Conservation (phyloP, 192 early-diverging fungal species). For the Backusella tarrabulga region DNA sequence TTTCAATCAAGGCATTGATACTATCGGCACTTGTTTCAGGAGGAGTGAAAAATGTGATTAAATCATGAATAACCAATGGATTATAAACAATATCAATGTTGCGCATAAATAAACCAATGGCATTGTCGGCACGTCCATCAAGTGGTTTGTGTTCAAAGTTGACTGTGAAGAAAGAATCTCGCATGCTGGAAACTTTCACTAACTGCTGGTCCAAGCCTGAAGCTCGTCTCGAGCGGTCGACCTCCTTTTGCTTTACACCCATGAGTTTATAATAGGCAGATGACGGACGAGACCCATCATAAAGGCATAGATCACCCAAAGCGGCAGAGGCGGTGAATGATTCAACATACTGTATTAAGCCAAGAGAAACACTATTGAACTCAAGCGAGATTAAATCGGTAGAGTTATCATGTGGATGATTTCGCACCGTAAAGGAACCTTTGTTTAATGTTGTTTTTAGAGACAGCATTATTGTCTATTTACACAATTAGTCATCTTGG, state of each 20-base stretch:
- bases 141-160: constrained; percentile 86
- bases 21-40: constrained; percentile 75
- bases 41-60: constrained; percentile 82
- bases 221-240: not conserved
- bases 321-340: constrained; percentile 54
- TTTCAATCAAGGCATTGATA: constrained; percentile 69
- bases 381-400: constrained; percentile 56
- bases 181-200: not conserved
- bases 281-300: constrained; percentile 60
- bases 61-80: constrained; percentile 67
- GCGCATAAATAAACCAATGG: constrained; percentile 78
- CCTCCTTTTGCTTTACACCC: constrained; percentile 50
- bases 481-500: not conserved
- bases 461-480: constrained; percentile 58
- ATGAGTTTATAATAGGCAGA: constrained; percentile 55
- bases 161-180: constrained; percentile 68
- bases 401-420: constrained; percentile 43
- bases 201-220: constrained; percentile 13
- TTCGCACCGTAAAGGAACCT: constrained; percentile 81
- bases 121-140: constrained; percentile 87
- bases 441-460: constrained; percentile 66
- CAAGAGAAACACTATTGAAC: constrained; percentile 63
- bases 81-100: constrained; percentile 91
- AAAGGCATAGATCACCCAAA: constrained; percentile 60
- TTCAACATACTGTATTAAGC: constrained; percentile 51